These are phyloP conservation scores for Hericium erinaceus DNA, from an alignment of 768 basidiomycete species.

Conservation along the genomic window DNA sequence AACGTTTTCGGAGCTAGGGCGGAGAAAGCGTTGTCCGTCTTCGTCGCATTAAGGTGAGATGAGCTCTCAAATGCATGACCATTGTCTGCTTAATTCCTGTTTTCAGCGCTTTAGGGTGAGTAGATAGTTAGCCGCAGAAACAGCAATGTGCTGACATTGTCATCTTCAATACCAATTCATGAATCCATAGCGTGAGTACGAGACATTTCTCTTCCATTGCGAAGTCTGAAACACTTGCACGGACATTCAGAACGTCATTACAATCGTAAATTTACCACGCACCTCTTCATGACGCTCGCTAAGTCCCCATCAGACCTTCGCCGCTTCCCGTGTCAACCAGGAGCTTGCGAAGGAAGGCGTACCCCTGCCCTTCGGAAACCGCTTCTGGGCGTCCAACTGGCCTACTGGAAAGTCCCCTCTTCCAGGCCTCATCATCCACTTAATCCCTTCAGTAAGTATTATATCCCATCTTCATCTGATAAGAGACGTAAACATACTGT, in stretches of 20 bases:
- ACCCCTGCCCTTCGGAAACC: conserved; percentile 50
- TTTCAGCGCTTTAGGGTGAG: conserved; percentile 27
- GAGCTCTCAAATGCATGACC: not conserved
- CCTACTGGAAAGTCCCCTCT: conserved; percentile 48
- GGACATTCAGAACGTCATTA: conserved; percentile 6
- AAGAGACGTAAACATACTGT: not conserved
- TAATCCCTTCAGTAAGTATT: conserved; percentile 38
- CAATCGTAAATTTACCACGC: not conserved
- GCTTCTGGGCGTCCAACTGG: conserved; percentile 56
- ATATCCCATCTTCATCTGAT: no score
- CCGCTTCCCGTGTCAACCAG: conserved; percentile 44
- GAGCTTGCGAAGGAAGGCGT: conserved; percentile 57
- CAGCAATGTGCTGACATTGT: not conserved
- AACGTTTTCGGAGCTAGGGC: conserved; percentile 48
- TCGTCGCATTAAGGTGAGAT: conserved; percentile 45
- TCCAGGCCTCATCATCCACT: conserved; percentile 45
- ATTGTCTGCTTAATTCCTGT: not conserved
- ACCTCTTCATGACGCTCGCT: no score
- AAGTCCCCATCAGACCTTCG: conserved; percentile 32
- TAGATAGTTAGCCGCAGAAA: not conserved
- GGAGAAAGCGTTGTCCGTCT: conserved; percentile 44
- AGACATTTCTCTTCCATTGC: not conserved
- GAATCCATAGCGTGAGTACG: no score
- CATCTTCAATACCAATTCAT: not conserved
- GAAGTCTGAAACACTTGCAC: not conserved